Evolutionary conservation across 768 basidiomycete genomes (phyloP), one percentile per base, ranked within the genome.

Genomic region (Strobilomyces echinocephalus): DNA sequence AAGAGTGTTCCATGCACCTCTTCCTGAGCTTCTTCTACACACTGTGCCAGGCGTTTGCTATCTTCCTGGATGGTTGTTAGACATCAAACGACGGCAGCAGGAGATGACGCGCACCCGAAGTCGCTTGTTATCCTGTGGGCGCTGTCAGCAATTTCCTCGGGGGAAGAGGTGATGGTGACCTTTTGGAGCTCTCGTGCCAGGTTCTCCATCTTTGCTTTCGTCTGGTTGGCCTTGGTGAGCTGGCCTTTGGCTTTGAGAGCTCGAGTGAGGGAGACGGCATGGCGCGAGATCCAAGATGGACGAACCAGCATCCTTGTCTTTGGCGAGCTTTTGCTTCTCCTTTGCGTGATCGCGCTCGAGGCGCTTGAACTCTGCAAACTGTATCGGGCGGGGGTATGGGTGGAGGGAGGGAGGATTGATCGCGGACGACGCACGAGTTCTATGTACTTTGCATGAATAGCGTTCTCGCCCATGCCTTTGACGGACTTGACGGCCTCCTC

Each of bases 361-460:
- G 48, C 88, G 80, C 68, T 92, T 92, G 68, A 91, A 74, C 69
- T 93, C 91, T 63, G 90, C 88, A 70, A 92, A 94, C 91, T 94
- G 63, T 21, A 63, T 45, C 30, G 60, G 65, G 49, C 55, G 53
- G 52, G 44, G 52, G 57, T 53, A 63, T 62, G 56, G 56, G 36
- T 68, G 49, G 63, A 58, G 58, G 52, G n/a, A 54, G 18, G 11
- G 41, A 48, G 50, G 14, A 55, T 54, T 48, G 51, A 61, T 54
- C 63, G 57, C 51, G 57, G 57, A 50, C 39, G 46, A 69, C 78
- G 69, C 73, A 92, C 91, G 75, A 94, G 72, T 72, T 94, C 91
- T 63, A 93, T 82, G 72, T 93, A 93, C 72, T 91, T 92, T 55
- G 81, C 75, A 63, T 93, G 90, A 52, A 93, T 83, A 42, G 83